phyloP scores from a whole-genome alignment of 768 basidiomycete genomes.

The Kwoniella bestiolae region DNA sequence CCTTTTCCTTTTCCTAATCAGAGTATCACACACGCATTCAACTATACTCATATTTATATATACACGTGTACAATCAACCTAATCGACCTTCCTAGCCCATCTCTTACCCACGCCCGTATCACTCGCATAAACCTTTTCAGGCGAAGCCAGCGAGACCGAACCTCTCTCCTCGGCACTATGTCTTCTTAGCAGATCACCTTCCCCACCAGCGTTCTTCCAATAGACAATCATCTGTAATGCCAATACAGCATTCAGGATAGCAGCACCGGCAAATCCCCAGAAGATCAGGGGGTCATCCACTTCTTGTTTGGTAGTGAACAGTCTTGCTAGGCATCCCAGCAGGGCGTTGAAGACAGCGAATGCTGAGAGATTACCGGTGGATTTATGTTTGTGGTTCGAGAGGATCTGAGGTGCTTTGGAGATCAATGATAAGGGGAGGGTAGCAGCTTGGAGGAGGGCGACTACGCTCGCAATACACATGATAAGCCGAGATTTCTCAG shows the following conservation, averaged over 20 bases:
- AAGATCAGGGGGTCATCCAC: conserved; percentile 79
- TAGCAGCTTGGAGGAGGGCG: conserved; percentile 75
- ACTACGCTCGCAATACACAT: conserved; percentile 54
- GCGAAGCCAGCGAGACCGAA: not conserved
- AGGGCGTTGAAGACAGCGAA: conserved; percentile 90
- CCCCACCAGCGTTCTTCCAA: conserved; percentile 45
- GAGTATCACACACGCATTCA: not conserved
- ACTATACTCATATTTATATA: not conserved
- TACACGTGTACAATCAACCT: not conserved
- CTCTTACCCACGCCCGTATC: conserved; percentile 17
- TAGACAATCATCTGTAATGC: conserved; percentile 81
- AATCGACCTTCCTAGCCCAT: conserved; percentile 49
- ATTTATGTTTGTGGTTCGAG: conserved; percentile 72
- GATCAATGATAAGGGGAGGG: conserved; percentile 86
- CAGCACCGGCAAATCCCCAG: conserved; percentile 81
- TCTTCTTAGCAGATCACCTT: conserved; percentile 21
- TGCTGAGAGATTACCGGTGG: conserved; percentile 91
- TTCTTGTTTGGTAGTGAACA: conserved; percentile 92
- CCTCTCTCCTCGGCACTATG: conserved; percentile 23
- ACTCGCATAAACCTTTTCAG: conserved; percentile 5
- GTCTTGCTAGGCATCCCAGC: conserved; percentile 81
- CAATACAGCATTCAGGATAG: conserved; percentile 79
- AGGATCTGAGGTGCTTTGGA: conserved; percentile 93
- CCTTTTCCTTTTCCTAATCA: not conserved
- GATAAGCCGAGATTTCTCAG: not conserved